phyloP scores from a whole-genome alignment of 441 rosid genomes.

The Erodium trifolium region DNA sequence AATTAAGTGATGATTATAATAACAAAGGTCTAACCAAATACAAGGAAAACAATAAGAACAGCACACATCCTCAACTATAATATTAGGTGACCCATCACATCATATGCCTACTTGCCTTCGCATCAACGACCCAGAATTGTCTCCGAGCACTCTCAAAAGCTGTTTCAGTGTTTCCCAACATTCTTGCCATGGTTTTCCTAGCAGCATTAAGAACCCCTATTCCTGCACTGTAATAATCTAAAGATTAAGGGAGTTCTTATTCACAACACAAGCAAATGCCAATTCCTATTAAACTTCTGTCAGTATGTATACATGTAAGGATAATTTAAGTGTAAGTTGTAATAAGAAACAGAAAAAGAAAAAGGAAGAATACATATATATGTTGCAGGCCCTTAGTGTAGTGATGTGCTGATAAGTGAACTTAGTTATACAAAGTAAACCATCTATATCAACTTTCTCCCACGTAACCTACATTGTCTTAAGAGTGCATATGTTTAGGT shows the following conservation, averaged over 20 bases:
- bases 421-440: too few relatives aligned
- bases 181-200: constrained; percentile 98
- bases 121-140: constrained; percentile 99
- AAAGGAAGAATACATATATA: too few relatives aligned
- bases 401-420: too few relatives aligned
- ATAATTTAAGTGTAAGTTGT: too few relatives aligned
- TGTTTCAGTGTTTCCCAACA: constrained; percentile 77
- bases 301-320: too few relatives aligned
- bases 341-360: too few relatives aligned
- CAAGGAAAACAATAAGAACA: background rate
- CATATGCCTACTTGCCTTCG: constrained; percentile 43
- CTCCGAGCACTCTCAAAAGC: constrained; percentile 92
- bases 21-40: background rate
- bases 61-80: background rate
- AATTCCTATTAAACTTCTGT: too few relatives aligned
- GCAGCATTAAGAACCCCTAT: constrained; percentile 97
- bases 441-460: too few relatives aligned
- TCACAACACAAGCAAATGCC: background rate
- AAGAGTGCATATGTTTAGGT: too few relatives aligned
- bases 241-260: constrained; percentile 18
- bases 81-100: background rate
- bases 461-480: too few relatives aligned
- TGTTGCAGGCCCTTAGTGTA: too few relatives aligned
- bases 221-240: constrained; percentile 67
- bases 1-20: background rate